Percentiles rank a stretch among this genome's conserved stretches.
phyloP scores from a whole-genome alignment of 495 filamentous ascomycete species.

The Aspergillus saccharolyticus region DNA sequence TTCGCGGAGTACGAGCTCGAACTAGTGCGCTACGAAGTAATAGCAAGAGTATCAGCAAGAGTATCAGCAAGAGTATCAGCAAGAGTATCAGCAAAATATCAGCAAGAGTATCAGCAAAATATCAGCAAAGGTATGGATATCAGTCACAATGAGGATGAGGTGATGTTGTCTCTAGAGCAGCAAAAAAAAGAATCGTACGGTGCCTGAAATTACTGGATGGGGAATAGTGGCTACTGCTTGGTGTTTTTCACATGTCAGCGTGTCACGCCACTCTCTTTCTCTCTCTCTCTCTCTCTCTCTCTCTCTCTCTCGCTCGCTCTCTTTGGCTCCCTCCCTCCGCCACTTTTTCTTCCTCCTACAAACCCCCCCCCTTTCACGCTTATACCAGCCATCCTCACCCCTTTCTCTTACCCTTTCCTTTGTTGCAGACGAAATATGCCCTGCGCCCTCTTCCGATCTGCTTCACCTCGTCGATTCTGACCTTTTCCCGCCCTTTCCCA shows the following conservation, averaged over 20 bases:
- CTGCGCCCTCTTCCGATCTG: conserved; percentile 7
- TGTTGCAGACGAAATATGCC: conserved; percentile 16
- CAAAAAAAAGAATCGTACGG: conserved; percentile 7
- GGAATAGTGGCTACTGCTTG: neutral
- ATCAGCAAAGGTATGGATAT: too few species aligned
- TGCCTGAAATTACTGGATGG: neutral
- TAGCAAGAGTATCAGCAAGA: too few species aligned
- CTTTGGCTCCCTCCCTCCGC: too few species aligned
- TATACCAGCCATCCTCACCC: conserved; percentile 7
- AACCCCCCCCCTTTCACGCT: conserved; percentile 1
- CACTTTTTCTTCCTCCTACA: too few species aligned
- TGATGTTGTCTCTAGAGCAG: neutral
- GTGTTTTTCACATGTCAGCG: conserved; percentile 4
- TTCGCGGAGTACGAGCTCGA: too few species aligned
- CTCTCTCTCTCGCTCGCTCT: conserved; percentile 8
- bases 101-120: too few species aligned
- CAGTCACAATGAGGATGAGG: neutral
- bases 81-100: too few species aligned
- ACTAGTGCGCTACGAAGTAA: too few species aligned
- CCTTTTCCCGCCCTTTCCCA: conserved; percentile 6
- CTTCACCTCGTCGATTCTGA: conserved; percentile 7
- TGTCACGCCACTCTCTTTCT: conserved; percentile 11
- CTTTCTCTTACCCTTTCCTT: conserved; percentile 1
- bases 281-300: conserved; percentile 7
- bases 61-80: too few species aligned